phyloP scores from a whole-genome alignment of 1,284 basidiomycete genomes.

The Melanopsichium pennsylvanicum region DNA sequence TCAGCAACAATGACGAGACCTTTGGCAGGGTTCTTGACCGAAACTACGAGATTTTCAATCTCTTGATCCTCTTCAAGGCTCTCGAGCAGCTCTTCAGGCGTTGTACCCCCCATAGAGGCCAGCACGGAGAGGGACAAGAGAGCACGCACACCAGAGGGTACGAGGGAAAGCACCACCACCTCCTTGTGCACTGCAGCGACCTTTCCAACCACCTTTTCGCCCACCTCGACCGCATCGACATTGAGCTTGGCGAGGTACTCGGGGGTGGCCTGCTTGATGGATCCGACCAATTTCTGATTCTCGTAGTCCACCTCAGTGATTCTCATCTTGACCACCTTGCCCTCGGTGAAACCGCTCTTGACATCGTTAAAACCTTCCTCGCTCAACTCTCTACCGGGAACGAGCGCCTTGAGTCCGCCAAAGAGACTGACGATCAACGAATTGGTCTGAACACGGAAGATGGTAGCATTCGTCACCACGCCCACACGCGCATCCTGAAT shows the following conservation, averaged over 20 bases:
- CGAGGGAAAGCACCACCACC: slow-evolving; percentile 58
- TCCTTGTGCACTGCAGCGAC: slow-evolving; percentile 60
- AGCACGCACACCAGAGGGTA: slow-evolving; percentile 74
- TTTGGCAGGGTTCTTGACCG: slow-evolving; percentile 87
- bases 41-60: slow-evolving; percentile 81
- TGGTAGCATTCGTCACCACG: slow-evolving; percentile 80
- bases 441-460: slow-evolving; percentile 68
- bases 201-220: slow-evolving; percentile 58
- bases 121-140: slow-evolving; percentile 85
- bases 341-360: slow-evolving; percentile 76
- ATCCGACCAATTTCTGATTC: slow-evolving; percentile 77
- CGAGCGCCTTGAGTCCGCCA: slow-evolving; percentile 83
- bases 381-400: slow-evolving; percentile 69
- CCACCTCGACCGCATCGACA: slow-evolving; percentile 57
- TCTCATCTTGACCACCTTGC: slow-evolving; percentile 82
- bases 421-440: slow-evolving; percentile 69
- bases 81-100: slow-evolving; percentile 76
- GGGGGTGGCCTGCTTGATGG: slow-evolving; percentile 78
- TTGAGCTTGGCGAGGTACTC: slow-evolving; percentile 59
- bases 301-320: slow-evolving; percentile 78
- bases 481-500: slow-evolving; percentile 76
- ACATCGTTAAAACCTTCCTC: slow-evolving; percentile 45
- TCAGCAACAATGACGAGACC: slow-evolving; percentile 75
- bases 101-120: slow-evolving; percentile 78
- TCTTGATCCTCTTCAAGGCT: slow-evolving; percentile 77